phyloP scores from a whole-genome alignment of 208 protist genomes.

The Phytomonas francai region DNA sequence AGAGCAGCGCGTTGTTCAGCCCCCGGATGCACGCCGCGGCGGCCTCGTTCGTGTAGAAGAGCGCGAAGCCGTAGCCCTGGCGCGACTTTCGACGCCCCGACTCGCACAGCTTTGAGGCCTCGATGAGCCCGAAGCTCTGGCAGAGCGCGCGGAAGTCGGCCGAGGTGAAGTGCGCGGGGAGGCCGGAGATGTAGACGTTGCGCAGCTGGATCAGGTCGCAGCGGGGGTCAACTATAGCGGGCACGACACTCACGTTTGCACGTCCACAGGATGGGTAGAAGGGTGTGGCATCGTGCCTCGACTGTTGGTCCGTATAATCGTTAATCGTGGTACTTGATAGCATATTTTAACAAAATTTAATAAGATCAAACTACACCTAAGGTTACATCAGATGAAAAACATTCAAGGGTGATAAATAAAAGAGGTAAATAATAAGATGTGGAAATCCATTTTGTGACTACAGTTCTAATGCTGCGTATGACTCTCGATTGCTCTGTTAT shows the following conservation, averaged over 20 bases:
- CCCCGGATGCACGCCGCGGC: conserved; percentile 44
- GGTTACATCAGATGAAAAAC: neutral
- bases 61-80: conserved; percentile 56
- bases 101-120: conserved; percentile 52
- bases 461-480: too few species aligned
- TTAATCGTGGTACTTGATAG: neutral
- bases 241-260: too few species aligned
- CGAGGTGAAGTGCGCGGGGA: conserved; percentile 38
- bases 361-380: too few species aligned
- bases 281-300: too few species aligned
- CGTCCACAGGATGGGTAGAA: too few species aligned
- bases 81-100: conserved; percentile 26
- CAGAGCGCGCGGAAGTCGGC: conserved; percentile 45
- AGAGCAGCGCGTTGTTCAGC: conserved; percentile 31
- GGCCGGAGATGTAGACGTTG: conserved; percentile 63
- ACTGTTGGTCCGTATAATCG: neutral
- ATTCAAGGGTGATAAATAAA: neutral
- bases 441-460: too few species aligned
- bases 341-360: too few species aligned
- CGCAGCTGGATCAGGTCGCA: conserved; percentile 46
- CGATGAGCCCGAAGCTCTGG: conserved; percentile 43
- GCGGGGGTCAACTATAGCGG: too few species aligned
- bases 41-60: conserved; percentile 38
- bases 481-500: too few species aligned
- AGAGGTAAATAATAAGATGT: conserved; percentile 7